These are phyloP conservation scores for Chrysanthemum lavandulifolium DNA, from an alignment of 129 eudicot genomes.

Conservation along the genomic window DNA sequence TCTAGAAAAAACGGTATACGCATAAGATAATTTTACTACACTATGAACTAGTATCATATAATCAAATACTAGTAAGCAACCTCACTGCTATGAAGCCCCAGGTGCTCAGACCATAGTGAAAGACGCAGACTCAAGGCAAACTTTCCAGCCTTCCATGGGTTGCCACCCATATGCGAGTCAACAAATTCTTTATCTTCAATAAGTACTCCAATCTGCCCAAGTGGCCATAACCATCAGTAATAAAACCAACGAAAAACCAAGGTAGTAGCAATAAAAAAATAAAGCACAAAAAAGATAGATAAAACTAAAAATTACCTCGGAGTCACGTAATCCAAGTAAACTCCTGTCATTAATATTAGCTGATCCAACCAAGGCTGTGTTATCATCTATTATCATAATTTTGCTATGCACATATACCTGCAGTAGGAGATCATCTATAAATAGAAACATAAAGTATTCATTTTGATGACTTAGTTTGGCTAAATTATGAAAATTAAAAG, in stretches of 20 bases:
- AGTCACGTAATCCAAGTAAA: conserved; percentile 95
- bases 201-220: conserved; percentile 78
- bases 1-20: conserved; percentile 40
- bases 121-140: conserved; percentile 86
- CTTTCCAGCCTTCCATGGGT: conserved; percentile 91
- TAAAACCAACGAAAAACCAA: neutral
- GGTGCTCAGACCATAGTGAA: conserved; percentile 95
- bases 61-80: conserved; percentile 24
- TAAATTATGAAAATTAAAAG: too few relatives aligned
- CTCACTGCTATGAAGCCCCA: conserved; percentile 83
- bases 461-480: too few relatives aligned
- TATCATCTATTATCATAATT: conserved; percentile 93
- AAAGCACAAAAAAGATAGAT: neutral
- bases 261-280: neutral
- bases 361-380: conserved; percentile 73
- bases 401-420: conserved; percentile 98
- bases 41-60: conserved; percentile 1
- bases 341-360: conserved; percentile 97
- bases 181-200: conserved; percentile 91
- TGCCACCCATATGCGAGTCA: conserved; percentile 81
- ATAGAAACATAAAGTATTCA: neutral
- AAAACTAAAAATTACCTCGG: conserved; percentile 56
- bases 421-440: neutral
- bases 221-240: neutral
- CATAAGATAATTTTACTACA: neutral